phyloP scores from a whole-genome alignment of 768 basidiomycete genomes.

The Auriscalpium orientale region DNA sequence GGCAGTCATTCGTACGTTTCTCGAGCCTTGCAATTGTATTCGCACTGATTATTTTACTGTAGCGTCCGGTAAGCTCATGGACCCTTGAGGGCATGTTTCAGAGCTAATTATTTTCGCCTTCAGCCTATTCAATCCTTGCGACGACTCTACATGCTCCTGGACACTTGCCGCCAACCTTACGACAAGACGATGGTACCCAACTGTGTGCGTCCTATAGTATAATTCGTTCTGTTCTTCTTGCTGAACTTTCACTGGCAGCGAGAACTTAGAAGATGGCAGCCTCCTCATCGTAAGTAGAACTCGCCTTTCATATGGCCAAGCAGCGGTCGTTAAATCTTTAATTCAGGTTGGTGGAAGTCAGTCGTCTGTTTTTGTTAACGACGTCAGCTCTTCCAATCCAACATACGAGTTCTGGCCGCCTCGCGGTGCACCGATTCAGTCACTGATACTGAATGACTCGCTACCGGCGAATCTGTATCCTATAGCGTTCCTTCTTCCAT shows the following conservation, averaged over 20 bases:
- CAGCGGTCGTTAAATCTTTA: constrained; percentile 1
- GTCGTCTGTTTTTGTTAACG: constrained; percentile 70
- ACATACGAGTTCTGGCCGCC: constrained; percentile 78
- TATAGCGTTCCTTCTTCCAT: constrained; percentile 67
- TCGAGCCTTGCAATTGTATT: not conserved
- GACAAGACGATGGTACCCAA: constrained; percentile 71
- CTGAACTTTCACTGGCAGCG: constrained; percentile 26
- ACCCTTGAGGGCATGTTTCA: not conserved
- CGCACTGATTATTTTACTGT: not conserved
- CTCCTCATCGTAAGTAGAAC: constrained; percentile 47
- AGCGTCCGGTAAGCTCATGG: constrained; percentile 37
- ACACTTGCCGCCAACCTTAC: constrained; percentile 34
- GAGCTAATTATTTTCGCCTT: too few relatives aligned
- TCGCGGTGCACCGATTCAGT: constrained; percentile 41
- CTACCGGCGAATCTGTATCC: constrained; percentile 76
- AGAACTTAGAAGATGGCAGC: constrained; percentile 57
- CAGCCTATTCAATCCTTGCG: constrained; percentile 62
- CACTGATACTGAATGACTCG: constrained; percentile 56
- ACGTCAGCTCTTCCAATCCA: constrained; percentile 61
- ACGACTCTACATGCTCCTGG: constrained; percentile 63
- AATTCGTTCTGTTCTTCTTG: not conserved
- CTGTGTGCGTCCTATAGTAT: constrained; percentile 37
- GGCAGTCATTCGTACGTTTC: constrained; percentile 41
- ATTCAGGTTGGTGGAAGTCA: constrained; percentile 50
- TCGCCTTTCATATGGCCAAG: not conserved